Conservation (phyloP, 2,329 filamentous ascomycete genomes). For the Aspergillus sp. region DNA sequence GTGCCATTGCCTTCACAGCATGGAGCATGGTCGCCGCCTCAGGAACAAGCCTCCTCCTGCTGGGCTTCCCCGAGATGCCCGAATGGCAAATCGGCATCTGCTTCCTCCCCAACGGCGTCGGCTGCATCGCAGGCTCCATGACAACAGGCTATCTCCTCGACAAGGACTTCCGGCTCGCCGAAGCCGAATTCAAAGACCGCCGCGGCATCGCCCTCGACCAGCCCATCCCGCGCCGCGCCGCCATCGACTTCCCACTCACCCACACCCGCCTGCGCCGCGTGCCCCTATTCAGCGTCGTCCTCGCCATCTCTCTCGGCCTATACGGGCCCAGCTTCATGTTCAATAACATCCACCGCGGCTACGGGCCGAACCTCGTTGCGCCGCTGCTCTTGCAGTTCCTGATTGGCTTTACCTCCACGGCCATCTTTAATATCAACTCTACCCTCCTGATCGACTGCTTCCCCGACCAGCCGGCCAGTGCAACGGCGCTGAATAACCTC, state of each 20-base stretch:
- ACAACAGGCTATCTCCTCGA: constrained; percentile 15
- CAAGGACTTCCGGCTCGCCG: constrained; percentile 5
- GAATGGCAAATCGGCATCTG: constrained; percentile 41
- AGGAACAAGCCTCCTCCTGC: constrained; percentile 42
- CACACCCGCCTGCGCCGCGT: constrained; percentile 7
- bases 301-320: constrained; percentile 19
- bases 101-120: constrained; percentile 42
- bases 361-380: constrained; percentile 30
- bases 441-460: constrained; percentile 40
- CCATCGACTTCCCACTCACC: constrained; percentile 1
- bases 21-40: constrained; percentile 52
- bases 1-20: constrained; percentile 46
- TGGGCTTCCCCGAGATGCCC: constrained; percentile 33
- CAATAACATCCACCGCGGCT: constrained; percentile 1
- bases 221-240: not conserved
- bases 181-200: constrained; percentile 2
- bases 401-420: constrained; percentile 36
- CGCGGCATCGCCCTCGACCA: not conserved
- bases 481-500: constrained; percentile 39
- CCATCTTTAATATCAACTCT: constrained; percentile 36
- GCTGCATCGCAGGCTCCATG: constrained; percentile 25
- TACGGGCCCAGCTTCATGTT: constrained; percentile 37
- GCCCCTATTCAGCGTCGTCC: constrained; percentile 7
- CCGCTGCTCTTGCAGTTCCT: constrained; percentile 41
- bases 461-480: constrained; percentile 34